Percentiles rank a stretch among this genome's conserved stretches.
Conservation (phyloP, 2,329 filamentous ascomycete genomes). For the Lomentospora prolificans region DNA sequence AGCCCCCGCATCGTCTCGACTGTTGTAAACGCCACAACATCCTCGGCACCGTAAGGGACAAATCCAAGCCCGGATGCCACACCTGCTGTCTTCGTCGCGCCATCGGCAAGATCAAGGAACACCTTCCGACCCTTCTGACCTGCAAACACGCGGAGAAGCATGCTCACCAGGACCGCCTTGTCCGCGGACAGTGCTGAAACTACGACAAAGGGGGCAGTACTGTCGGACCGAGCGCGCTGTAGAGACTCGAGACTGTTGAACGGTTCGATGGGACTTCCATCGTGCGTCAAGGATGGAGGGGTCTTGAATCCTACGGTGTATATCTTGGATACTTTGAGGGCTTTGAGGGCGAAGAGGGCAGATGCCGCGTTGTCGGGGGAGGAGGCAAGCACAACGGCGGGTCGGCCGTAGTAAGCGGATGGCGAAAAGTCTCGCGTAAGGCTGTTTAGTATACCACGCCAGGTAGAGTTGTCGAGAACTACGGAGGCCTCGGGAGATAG, state of each 20-base stretch:
- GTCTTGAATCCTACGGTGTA: slow-evolving; percentile 77
- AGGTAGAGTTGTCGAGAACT: slow-evolving; percentile 72
- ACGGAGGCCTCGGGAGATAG: slow-evolving; percentile 44
- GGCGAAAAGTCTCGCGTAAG: slow-evolving; percentile 74
- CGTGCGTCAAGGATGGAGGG: slow-evolving; percentile 45
- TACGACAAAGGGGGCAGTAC: slow-evolving; percentile 65
- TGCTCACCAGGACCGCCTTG: slow-evolving; percentile 69
- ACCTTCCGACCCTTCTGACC: slow-evolving; percentile 44
- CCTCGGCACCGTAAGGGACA: slow-evolving; percentile 67
- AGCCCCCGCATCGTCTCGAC: slow-evolving; percentile 70
- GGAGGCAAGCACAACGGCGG: slow-evolving; percentile 65
- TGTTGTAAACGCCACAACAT: slow-evolving; percentile 75
- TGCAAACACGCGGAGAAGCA: slow-evolving; percentile 32
- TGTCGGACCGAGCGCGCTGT: slow-evolving; percentile 39
- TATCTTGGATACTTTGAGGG: slow-evolving; percentile 65
- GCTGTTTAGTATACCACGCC: slow-evolving; percentile 77
- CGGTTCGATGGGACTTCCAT: slow-evolving; percentile 61
- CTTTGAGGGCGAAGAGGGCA: slow-evolving; percentile 68
- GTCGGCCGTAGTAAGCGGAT: slow-evolving; percentile 66
- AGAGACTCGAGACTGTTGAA: slow-evolving; percentile 65
- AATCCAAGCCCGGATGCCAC: slow-evolving; percentile 69
- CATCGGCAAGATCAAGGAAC: slow-evolving; percentile 68
- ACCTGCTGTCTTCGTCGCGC: slow-evolving; percentile 42
- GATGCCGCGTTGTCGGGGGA: slow-evolving; percentile 67
- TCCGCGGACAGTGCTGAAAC: slow-evolving; percentile 70